Base-by-base conservation (phyloP, 169 alveolate genomes). In the Besnoitia besnoiti region DNA sequence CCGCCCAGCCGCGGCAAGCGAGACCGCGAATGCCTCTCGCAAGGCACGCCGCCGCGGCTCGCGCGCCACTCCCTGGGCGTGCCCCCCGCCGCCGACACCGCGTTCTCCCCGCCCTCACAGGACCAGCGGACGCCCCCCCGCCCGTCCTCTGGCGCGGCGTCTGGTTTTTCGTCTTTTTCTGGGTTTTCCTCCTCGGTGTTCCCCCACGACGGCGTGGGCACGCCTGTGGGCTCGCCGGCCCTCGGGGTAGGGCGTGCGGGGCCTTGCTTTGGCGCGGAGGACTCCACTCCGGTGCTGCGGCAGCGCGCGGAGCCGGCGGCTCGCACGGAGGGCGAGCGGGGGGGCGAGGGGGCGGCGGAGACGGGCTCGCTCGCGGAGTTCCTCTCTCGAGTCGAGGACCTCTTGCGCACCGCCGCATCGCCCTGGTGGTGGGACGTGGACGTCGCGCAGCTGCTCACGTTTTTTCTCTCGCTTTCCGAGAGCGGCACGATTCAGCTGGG, bases 401-500 rank as follows among this genome's bases (percentile, higher is more conserved):
- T 55, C 67, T n/a, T 55, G 12, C 67, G 12, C 67, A 3, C 33
- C 5, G 24, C 67, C 24, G 7, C 67, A 5, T 3, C 67, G 67
- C 67, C 67, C n/a, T 55, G 67, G 67, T 55, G 67, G 59, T 49
- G 59, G 67, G n/a, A 55, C 3, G 67, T 55, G n/a, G 67, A 55
- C 67, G 67, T 55, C 67, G 67, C 67, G 27, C 67, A 55, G 67
- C 12, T 55, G 67, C 67, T 55, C n/a, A 19, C 67, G 67, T 55
- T 55, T n/a, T 55, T 55, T n/a, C 67, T 55, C 30, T 55, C 67
- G 67, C 67, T 55, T 21, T 55, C 67, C 30, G 67, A 55, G 67
- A 55, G 67, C 27, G 67, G 67, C 7, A n/a, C 67, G n/a, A 55
- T 55, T 16, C 67, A 55, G 30, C 67, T 55, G 5, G 67, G 67